A percentile compares a stretch with the other conserved stretches of the same genome.
Conservation (phyloP, 164 flowering plant species). For the Pachysandra terminalis region DNA sequence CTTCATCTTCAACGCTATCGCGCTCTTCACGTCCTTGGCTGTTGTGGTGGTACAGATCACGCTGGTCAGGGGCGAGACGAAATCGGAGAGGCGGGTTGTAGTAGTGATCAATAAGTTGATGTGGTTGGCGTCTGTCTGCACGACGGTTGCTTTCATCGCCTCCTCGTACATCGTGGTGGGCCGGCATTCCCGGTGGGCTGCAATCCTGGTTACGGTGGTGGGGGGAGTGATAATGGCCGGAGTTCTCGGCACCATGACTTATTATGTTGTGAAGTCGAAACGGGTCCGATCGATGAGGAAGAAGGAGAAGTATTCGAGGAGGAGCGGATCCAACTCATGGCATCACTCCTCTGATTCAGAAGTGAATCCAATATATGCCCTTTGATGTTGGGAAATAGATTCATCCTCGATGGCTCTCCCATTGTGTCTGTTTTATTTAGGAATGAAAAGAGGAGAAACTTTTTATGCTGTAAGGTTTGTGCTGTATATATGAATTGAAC, state of each 20-base stretch:
- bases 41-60: constrained; percentile 84
- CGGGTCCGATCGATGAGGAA: constrained; percentile 39
- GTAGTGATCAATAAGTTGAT: constrained; percentile 75
- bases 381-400: constrained; percentile 12
- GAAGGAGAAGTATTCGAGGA: constrained; percentile 42
- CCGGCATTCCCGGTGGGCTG: constrained; percentile 47
- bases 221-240: constrained; percentile 67
- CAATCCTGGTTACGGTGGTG: constrained; percentile 48
- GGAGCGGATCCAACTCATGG: constrained; percentile 72
- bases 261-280: constrained; percentile 52
- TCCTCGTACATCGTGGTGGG: constrained; percentile 78
- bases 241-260: constrained; percentile 67
- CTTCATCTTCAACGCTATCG: constrained; percentile 62
- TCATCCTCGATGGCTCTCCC: no score
- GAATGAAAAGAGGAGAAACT: no score
- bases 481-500: no score
- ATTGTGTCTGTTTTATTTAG: no score
- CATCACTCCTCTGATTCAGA: constrained; percentile 76
- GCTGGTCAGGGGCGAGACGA: constrained; percentile 69
- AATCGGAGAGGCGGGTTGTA: constrained; percentile 61
- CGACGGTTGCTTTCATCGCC: constrained; percentile 62
- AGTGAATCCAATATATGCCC: constrained; percentile 56
- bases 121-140: constrained; percentile 85
- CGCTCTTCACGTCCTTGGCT: constrained; percentile 77
- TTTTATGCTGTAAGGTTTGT: no score